Evolutionary conservation across 495 filamentous ascomycete genomes (phyloP).

Genomic region (Penicillium tannophilum): DNA sequence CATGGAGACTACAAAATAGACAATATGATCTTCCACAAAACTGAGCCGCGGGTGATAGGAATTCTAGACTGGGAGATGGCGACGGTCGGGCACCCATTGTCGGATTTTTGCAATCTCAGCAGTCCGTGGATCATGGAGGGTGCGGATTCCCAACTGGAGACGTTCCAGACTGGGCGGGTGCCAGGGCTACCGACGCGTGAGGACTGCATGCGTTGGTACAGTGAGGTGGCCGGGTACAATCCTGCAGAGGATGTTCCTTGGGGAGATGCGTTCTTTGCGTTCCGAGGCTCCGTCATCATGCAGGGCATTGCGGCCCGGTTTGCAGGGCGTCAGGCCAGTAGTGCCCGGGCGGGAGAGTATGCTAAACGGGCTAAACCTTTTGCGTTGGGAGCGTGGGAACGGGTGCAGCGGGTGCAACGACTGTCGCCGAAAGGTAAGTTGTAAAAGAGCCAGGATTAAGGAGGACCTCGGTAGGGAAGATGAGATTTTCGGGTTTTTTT

Average conservation of each 20-base stretch:
- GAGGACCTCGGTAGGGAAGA: no score
- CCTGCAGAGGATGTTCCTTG: slow-evolving; percentile 55
- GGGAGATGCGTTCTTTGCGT: slow-evolving; percentile 71
- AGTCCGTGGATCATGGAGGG: slow-evolving; percentile 64
- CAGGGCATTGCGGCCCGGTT: slow-evolving; percentile 91
- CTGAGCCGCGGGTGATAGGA: slow-evolving; percentile 84
- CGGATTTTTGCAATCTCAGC: slow-evolving; percentile 79
- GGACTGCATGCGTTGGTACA: slow-evolving; percentile 76
- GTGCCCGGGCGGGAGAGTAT: slow-evolving; percentile 74
- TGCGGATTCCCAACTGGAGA: slow-evolving; percentile 36
- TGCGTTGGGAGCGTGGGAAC: slow-evolving; percentile 74
- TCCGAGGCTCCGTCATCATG: slow-evolving; percentile 74
- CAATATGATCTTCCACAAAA: slow-evolving; percentile 91
- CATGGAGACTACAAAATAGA: slow-evolving; percentile 99
- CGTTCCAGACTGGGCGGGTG: slow-evolving; percentile 62
- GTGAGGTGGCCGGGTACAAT: slow-evolving; percentile 69
- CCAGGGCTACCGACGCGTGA: slow-evolving; percentile 75
- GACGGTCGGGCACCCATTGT: slow-evolving; percentile 90
- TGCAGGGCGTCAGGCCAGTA: slow-evolving; percentile 87
- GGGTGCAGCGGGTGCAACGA: slow-evolving; percentile 54
- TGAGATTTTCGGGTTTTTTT: neutral
- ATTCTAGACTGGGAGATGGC: slow-evolving; percentile 98
- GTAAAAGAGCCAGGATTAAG: slow-evolving; percentile 26
- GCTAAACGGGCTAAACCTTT: slow-evolving; percentile 61
- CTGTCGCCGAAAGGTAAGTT: slow-evolving; percentile 43